Percentiles rank a stretch among this genome's conserved stretches.
phyloP scores from a whole-genome alignment of 2,329 filamentous ascomycete genomes.

The Exutisphaerella laricina region DNA sequence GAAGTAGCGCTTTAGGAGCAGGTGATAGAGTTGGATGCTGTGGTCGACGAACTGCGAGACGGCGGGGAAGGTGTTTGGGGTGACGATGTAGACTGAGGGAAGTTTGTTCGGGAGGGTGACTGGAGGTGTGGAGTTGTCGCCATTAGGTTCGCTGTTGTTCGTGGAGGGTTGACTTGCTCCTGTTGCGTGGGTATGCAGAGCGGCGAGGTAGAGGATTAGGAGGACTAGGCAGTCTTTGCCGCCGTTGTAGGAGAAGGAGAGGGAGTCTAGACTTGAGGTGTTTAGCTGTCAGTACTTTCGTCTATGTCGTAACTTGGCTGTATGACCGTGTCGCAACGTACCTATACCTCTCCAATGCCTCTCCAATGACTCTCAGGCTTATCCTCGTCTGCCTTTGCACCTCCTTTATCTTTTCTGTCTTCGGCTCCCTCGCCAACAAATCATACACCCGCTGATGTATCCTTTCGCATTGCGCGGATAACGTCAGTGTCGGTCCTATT shows the following conservation, averaged over 20 bases:
- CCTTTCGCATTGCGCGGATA: conserved; percentile 42
- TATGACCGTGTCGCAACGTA: conserved; percentile 41
- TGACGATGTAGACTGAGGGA: conserved; percentile 84
- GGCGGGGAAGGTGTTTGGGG: conserved; percentile 74
- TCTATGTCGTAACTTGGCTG: not conserved
- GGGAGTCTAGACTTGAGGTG: conserved; percentile 61
- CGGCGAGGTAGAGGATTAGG: conserved; percentile 75
- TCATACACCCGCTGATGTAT: conserved; percentile 56
- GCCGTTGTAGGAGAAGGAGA: conserved; percentile 93
- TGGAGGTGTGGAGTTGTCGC: conserved; percentile 17
- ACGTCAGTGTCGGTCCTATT: conserved; percentile 13
- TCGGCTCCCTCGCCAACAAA: conserved; percentile 59
- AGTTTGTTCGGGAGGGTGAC: conserved; percentile 46
- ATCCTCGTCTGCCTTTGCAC: conserved; percentile 70
- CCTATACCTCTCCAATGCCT: conserved; percentile 71
- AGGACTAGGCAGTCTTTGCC: conserved; percentile 97
- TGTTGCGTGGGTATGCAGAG: conserved; percentile 41
- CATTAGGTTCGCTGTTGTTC: no score
- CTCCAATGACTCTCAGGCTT: conserved; percentile 66
- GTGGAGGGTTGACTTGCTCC: conserved; percentile 21
- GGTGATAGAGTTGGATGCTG: conserved; percentile 63
- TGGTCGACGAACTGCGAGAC: conserved; percentile 76
- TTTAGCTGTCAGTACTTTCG: conserved; percentile 3
- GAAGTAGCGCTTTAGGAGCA: conserved; percentile 68
- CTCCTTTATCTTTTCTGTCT: conserved; percentile 52